phyloP scores from a whole-genome alignment of 345 rosid species.

The Salix koriyanagi region DNA sequence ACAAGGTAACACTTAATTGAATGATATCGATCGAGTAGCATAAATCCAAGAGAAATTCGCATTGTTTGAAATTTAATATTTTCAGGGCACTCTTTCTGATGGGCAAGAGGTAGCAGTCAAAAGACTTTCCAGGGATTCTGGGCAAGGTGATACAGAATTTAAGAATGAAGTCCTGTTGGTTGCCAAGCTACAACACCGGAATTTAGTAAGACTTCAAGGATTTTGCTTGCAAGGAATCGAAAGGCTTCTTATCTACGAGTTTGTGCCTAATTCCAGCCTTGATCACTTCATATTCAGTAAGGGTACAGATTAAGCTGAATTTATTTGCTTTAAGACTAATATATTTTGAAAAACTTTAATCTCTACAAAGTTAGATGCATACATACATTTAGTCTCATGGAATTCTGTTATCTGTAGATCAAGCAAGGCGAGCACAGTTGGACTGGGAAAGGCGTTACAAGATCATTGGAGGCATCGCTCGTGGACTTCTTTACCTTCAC shows the following conservation, averaged over 20 bases:
- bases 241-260: constrained; percentile 42
- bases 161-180: constrained; percentile 30
- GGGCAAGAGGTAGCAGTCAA: constrained; percentile 37
- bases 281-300: constrained; percentile 40
- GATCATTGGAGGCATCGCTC: constrained; percentile 38
- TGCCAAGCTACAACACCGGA: constrained; percentile 39
- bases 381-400: neutral
- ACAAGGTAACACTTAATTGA: constrained; percentile 24
- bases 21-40: neutral
- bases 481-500: constrained; percentile 47
- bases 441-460: constrained; percentile 33
- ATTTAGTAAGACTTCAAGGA: constrained; percentile 36
- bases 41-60: neutral
- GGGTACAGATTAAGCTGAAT: neutral
- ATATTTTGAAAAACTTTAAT: no score
- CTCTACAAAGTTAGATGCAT: neutral
- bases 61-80: neutral
- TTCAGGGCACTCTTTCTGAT: constrained; percentile 23
- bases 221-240: constrained; percentile 35
- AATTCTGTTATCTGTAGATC: constrained; percentile 11
- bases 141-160: constrained; percentile 37
- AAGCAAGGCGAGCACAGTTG: constrained; percentile 7
- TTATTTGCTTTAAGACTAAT: neutral
- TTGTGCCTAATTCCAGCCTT: constrained; percentile 35
- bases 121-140: constrained; percentile 22